Base-by-base conservation (phyloP, 1,284 basidiomycete species). In the Anthracocystis setariae region DNA sequence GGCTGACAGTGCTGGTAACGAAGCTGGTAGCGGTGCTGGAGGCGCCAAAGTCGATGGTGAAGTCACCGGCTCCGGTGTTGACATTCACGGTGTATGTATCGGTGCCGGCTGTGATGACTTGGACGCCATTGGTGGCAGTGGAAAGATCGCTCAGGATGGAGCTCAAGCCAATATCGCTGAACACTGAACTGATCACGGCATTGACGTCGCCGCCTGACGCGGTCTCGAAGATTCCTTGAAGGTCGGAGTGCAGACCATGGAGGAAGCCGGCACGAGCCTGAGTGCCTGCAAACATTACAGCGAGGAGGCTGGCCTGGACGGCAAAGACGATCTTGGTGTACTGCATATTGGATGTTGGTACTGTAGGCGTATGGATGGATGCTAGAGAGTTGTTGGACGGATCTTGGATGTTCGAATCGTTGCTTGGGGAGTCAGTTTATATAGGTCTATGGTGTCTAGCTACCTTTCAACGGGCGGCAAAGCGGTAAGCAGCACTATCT, bases 291-390 rank as follows among this genome's bases (percentile, higher is more conserved):
- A 70, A 38, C 23, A 70, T 53, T 13, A 65, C 53, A 40, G 61
- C 46, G n/a, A 70, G 53, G 17, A 70, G 47, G 32, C 60, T 45
- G 39, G 61, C 67, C 46, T 70, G 67, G 12, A 59, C 5, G 46
- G 46, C 32, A 39, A 70, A 9, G 53, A 50, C 57, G 12, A 45
- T 23, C 25, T 70, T 70, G 42, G 55, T 62, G 61, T 64, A 57
- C 46, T 70, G 61, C 61, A 70, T 70, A 24, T 1, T 64, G 42
- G 15, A n/a, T 8, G n/a, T 18, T 42, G 23, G 44, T n/a, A n/a
- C n/a, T 39, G 10, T 25, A 39, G 27, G 20, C 20, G 32, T 23
- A 13, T 29, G 29, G 12, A 29, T 29, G 29, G n/a, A n/a, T n/a
- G n/a, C n/a, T n/a, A n/a, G n/a, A n/a, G n/a, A n/a, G n/a, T n/a